phyloP scores from a whole-genome alignment of 176 grass and related monocot species.

The Paspalum vaginatum region DNA sequence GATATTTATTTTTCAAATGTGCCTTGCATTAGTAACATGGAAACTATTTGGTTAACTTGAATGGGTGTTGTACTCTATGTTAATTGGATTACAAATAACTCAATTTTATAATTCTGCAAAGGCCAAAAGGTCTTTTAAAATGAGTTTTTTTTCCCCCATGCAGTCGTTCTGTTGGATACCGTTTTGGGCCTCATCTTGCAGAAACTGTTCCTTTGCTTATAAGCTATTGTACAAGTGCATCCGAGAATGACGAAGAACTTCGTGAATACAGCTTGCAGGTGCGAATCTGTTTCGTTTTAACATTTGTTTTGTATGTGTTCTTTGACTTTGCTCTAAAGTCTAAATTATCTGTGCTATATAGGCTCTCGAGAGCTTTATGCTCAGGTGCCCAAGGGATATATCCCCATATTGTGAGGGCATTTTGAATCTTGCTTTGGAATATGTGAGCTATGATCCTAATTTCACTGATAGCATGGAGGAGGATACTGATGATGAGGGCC shows the following conservation, averaged over 20 bases:
- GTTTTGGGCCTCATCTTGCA: constrained; percentile 91
- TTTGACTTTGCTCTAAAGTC: constrained; percentile 15
- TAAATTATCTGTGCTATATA: constrained; percentile 42
- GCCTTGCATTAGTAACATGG: neutral
- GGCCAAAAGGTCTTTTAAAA: too few species aligned
- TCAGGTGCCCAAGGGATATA: constrained; percentile 96
- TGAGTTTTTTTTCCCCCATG: constrained; percentile 18
- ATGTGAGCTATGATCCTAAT: constrained; percentile 99
- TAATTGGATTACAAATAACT: neutral
- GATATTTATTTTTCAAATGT: neutral
- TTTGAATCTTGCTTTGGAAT: constrained; percentile 87
- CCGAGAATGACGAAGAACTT: constrained; percentile 97
- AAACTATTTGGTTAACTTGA: neutral
- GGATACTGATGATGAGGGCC: constrained; percentile 87
- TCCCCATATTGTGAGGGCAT: constrained; percentile 81
- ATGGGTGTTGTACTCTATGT: neutral
- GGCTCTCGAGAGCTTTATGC: constrained; percentile 97
- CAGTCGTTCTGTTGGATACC: constrained; percentile 96
- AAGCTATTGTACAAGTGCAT: constrained; percentile 89
- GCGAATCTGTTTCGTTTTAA: constrained; percentile 15
- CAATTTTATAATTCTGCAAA: too few species aligned
- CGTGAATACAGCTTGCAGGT: constrained; percentile 98
- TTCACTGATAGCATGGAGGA: constrained; percentile 99
- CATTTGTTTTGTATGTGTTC: constrained; percentile 15
- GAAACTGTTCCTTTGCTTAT: constrained; percentile 95